Base-by-base conservation (phyloP, 2,329 filamentous ascomycete species). In the Botrytis byssoidea region DNA sequence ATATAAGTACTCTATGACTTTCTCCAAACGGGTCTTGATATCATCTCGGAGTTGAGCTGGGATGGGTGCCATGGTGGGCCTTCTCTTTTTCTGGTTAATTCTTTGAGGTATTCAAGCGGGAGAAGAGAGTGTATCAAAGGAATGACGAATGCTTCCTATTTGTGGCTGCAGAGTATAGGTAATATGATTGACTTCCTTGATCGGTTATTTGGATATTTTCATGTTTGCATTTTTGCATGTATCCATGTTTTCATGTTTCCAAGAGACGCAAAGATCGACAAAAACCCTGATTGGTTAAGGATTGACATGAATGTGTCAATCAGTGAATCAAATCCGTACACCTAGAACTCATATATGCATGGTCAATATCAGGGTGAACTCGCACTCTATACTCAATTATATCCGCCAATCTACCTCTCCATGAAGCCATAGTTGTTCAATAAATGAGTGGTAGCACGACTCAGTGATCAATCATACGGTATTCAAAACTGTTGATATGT, bases 21-120 rank as follows among this genome's bases (percentile, higher is more conserved):
- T 55, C 6, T 70, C n/a, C 25, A 70, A 16, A 20, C 32, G 65
- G n/a, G 57, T 44, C n/a, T 37, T 57, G 66, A 73, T 51, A 32
- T 73, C 66, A 29, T 64, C 46, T 61, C 71, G 65, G 8, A 73
- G 55, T 69, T 64, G 65, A 37, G 35, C 40, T n/a, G 66, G 25
- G 35, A 73, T 25, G 25, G 59, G 42, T 55, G 71, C 42, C 57
- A 70, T 73, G 16, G 37, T 67, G 22, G 46, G 3, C 8, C 12
- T 18, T 70, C 42, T 32, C 48, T 32, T 25, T 32, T n/a, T 61
- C 35, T 20, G 25, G 32, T 14, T n/a, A 29, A 20, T 5, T 7
- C n/a, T 46, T n/a, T 29, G 12, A 35, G 32, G 32, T 1, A 37
- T 20, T 40, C 32, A 18, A 46, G 18, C 37, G 4, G 44, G 44